Conservation (phyloP, 2,329 filamentous ascomycete genomes). For the Colletotrichum chrysophilum region DNA sequence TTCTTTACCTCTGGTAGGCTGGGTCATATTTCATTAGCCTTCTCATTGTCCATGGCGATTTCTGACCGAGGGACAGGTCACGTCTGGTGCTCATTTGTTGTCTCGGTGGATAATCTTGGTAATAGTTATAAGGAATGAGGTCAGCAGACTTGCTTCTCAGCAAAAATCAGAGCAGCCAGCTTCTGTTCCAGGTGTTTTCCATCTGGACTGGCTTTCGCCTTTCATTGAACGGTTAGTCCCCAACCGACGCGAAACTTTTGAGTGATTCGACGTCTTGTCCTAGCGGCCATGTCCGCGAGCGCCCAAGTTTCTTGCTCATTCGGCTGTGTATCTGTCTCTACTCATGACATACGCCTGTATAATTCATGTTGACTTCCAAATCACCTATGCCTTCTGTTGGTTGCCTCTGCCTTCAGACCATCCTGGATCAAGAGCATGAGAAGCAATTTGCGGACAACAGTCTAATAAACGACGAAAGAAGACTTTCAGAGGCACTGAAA, state of each 20-base stretch:
- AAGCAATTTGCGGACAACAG: too few species aligned
- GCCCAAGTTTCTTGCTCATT: neutral
- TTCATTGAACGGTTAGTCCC: neutral
- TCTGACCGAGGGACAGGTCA: neutral
- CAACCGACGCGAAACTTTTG: neutral
- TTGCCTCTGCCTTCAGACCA: too few species aligned
- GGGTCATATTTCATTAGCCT: neutral
- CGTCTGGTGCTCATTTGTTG: neutral
- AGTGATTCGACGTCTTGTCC: neutral
- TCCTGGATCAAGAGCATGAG: too few species aligned
- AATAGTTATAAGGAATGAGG: too few species aligned
- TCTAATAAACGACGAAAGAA: too few species aligned
- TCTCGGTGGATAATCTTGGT: neutral
- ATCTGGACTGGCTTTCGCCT: neutral
- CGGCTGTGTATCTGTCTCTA: neutral
- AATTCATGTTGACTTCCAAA: too few species aligned
- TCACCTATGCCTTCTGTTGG: too few species aligned
- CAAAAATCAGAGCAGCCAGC: rapidly evolving
- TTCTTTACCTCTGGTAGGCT: neutral
- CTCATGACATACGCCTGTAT: neutral
- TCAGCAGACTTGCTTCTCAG: too few species aligned
- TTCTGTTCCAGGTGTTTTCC: rapidly evolving
- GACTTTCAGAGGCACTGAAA: too few species aligned
- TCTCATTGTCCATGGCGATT: neutral
- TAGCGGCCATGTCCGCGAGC: neutral